Evolutionary conservation across 768 basidiomycete species (phyloP).

Genomic region (Naganishia friedmannii): DNA sequence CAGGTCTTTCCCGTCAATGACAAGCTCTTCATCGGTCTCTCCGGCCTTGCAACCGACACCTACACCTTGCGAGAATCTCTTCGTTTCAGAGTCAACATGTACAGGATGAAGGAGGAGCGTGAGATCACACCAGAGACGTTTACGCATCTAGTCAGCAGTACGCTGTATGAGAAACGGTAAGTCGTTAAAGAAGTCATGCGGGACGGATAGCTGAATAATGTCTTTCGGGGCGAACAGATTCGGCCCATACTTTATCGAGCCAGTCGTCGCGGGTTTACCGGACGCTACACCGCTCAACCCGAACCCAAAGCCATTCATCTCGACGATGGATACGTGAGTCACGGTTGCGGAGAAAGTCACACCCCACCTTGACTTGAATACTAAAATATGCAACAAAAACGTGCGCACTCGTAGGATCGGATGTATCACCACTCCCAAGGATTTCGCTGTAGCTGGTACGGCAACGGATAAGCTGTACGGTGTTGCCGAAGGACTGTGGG

Average conservation of each 20-base stretch:
- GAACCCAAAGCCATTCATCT: constrained; percentile 83
- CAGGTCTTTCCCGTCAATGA: constrained; percentile 94
- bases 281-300: constrained; percentile 55
- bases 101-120: constrained; percentile 97
- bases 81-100: constrained; percentile 95
- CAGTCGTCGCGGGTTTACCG: constrained; percentile 83
- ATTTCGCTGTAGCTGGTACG: constrained; percentile 93
- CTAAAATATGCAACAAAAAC: too few relatives aligned
- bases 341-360: not conserved
- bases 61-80: constrained; percentile 84
- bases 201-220: not conserved
- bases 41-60: constrained; percentile 91
- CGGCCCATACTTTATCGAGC: constrained; percentile 93
- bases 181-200: too few relatives aligned
- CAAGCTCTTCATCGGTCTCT: constrained; percentile 82
- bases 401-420: too few relatives aligned
- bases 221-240: constrained; percentile 55
- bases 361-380: not conserved
- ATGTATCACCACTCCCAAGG: constrained; percentile 57
- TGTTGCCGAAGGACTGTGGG: constrained; percentile 98
- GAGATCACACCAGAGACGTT: constrained; percentile 95
- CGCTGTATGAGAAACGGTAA: constrained; percentile 82
- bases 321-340: constrained; percentile 67
- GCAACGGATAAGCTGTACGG: constrained; percentile 89
- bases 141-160: constrained; percentile 89